Conservation (phyloP, 805 yeast species). For the Saccharomycopsis fibuligera region DNA sequence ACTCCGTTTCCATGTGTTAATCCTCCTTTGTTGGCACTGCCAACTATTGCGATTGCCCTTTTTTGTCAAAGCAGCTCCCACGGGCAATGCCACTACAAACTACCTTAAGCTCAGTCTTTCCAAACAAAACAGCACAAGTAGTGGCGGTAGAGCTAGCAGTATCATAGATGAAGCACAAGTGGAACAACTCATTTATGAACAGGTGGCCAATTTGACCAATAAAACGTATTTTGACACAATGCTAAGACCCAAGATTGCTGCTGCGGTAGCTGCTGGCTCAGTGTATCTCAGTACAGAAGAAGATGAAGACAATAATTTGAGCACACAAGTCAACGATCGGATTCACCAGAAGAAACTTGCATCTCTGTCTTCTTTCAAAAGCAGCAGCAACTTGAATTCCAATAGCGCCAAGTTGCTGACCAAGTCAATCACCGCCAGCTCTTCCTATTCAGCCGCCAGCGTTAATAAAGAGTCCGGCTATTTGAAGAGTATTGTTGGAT, state of each 20-base stretch:
- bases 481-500: slow-evolving; percentile 1
- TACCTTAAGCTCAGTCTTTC: neutral
- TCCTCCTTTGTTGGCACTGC: too few relatives aligned
- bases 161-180: neutral
- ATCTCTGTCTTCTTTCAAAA: neutral
- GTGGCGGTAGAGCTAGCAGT: neutral
- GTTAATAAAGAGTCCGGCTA: neutral
- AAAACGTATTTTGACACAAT: slow-evolving; percentile 11
- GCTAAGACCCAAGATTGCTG: slow-evolving; percentile 10
- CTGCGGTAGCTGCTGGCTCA: slow-evolving; percentile 11
- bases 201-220: slow-evolving; percentile 16
- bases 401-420: too few relatives aligned
- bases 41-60: too few relatives aligned
- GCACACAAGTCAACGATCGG: neutral
- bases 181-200: slow-evolving; percentile 7
- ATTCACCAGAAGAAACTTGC: neutral
- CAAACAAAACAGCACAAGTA: too few relatives aligned
- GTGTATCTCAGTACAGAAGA: slow-evolving; percentile 3
- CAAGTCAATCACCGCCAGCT: too few relatives aligned
- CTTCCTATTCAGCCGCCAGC: too few relatives aligned
- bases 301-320: neutral
- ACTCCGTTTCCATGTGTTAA: too few relatives aligned
- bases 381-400: neutral
- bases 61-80: too few relatives aligned
- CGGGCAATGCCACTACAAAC: neutral